Percentiles rank a stretch among this genome's conserved stretches.
These are phyloP conservation scores for Fusarium sp. DNA, from an alignment of 2,329 filamentous ascomycete species.

Conservation along the genomic window DNA sequence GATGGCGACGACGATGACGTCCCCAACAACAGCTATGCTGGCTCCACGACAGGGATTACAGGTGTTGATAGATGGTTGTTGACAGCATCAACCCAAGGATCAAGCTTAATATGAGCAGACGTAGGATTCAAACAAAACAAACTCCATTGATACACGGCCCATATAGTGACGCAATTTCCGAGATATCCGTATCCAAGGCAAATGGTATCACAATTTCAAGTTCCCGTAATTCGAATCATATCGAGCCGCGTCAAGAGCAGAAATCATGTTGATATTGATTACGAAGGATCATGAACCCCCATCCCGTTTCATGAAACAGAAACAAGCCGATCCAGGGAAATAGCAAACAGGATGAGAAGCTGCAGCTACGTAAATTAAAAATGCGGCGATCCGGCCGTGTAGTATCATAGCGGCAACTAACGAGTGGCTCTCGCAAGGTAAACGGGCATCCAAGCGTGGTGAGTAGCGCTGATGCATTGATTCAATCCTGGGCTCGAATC, in stretches of 20 bases:
- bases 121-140: not conserved
- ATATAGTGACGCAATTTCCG: not conserved
- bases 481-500: conserved; percentile 12
- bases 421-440: not conserved
- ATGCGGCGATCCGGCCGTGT: conserved; percentile 14
- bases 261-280: conserved; percentile 3
- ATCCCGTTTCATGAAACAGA: conserved; percentile 34
- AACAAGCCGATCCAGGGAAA: conserved; percentile 18
- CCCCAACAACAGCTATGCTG: not conserved
- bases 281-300: conserved; percentile 9
- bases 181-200: not conserved
- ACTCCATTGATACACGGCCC: not conserved
- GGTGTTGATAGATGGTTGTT: not conserved
- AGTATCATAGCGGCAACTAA: conserved; percentile 4
- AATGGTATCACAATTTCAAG: not conserved
- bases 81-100: not conserved
- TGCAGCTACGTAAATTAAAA: conserved; percentile 7
- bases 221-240: not conserved
- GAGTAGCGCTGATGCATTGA: conserved; percentile 19
- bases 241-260: not conserved
- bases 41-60: not conserved
- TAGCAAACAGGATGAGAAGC: conserved; percentile 13
- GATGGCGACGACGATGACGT: not conserved
- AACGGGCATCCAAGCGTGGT: not conserved
- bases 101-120: not conserved